Conservation (phyloP, 371 early-diverging fungal species). For the Apophysomyces ossiformis region DNA sequence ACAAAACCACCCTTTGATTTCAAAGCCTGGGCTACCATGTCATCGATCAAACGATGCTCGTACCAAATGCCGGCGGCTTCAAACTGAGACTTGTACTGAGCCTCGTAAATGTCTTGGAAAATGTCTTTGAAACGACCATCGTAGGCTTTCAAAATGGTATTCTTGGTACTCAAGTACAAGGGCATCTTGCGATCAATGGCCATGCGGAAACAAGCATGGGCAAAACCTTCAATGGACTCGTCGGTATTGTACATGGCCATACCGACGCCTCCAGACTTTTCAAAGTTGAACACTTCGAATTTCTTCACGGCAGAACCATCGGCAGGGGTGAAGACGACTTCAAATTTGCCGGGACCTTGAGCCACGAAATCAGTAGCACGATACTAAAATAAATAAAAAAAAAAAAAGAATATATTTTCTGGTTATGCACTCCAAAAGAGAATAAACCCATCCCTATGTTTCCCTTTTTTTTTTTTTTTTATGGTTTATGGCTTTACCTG, state of each 20-base stretch:
- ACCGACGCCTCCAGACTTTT: slow-evolving; percentile 83
- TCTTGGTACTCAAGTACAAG: slow-evolving; percentile 95
- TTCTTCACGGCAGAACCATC: slow-evolving; percentile 70
- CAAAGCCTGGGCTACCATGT: slow-evolving; percentile 97
- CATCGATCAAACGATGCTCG: slow-evolving; percentile 97
- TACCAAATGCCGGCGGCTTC: slow-evolving; percentile 89
- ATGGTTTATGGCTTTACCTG: slow-evolving; percentile 61
- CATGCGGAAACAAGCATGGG: slow-evolving; percentile 93
- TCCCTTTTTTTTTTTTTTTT: not conserved
- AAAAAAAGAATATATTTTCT: slow-evolving; percentile 9
- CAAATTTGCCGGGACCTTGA: slow-evolving; percentile 88
- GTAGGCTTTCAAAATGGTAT: slow-evolving; percentile 96
- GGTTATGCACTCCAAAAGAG: not conserved
- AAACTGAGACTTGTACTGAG: slow-evolving; percentile 73
- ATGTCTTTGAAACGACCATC: slow-evolving; percentile 99
- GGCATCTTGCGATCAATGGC: slow-evolving; percentile 87
- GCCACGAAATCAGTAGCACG: slow-evolving; percentile 93
- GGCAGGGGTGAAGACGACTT: slow-evolving; percentile 87
- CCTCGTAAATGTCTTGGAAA: slow-evolving; percentile 88
- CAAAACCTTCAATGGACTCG: slow-evolving; percentile 92
- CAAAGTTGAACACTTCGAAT: slow-evolving; percentile 81
- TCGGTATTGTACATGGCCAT: slow-evolving; percentile 96
- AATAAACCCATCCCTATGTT: not conserved
- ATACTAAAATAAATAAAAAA: slow-evolving; percentile 66
- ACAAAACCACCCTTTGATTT: slow-evolving; percentile 96